A percentile compares a stretch with the other conserved stretches of the same genome.
These are phyloP conservation scores for Talaromyces islandicus DNA, from an alignment of 2,329 filamentous ascomycete genomes.

Conservation along the genomic window DNA sequence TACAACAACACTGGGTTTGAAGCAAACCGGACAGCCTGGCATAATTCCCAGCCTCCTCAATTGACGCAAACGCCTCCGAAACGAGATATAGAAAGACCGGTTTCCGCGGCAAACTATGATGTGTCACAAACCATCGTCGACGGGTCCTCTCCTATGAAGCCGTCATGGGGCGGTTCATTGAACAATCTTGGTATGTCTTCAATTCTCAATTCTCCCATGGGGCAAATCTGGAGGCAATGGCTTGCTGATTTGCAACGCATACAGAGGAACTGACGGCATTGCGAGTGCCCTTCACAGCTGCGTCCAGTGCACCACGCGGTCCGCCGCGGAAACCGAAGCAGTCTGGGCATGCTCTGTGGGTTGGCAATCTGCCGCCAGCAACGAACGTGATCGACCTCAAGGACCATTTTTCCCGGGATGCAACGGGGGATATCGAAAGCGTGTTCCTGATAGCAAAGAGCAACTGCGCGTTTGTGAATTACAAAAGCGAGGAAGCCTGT, in stretches of 20 bases:
- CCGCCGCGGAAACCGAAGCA: conserved; percentile 61
- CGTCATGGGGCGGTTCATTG: conserved; percentile 9
- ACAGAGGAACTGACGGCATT: background rate
- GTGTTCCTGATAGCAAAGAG: conserved; percentile 94
- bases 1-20: conserved; percentile 18
- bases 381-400: conserved; percentile 80
- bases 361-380: conserved; percentile 84
- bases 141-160: conserved; percentile 26
- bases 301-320: conserved; percentile 47
- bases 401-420: conserved; percentile 78
- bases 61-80: conserved; percentile 25
- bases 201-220: background rate
- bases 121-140: conserved; percentile 33
- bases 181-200: background rate
- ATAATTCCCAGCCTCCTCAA: conserved; percentile 6
- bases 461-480: conserved; percentile 96
- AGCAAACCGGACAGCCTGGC: conserved; percentile 11
- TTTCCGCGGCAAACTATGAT: conserved; percentile 20
- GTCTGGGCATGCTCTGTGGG: conserved; percentile 87
- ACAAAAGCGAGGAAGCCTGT: conserved; percentile 73
- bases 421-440: conserved; percentile 70
- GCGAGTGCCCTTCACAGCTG: conserved; percentile 8
- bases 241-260: background rate
- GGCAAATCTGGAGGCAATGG: background rate
- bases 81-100: conserved; percentile 13